phyloP scores from a whole-genome alignment of 2,329 filamentous ascomycete genomes.

The Xylariaceae sp. region DNA sequence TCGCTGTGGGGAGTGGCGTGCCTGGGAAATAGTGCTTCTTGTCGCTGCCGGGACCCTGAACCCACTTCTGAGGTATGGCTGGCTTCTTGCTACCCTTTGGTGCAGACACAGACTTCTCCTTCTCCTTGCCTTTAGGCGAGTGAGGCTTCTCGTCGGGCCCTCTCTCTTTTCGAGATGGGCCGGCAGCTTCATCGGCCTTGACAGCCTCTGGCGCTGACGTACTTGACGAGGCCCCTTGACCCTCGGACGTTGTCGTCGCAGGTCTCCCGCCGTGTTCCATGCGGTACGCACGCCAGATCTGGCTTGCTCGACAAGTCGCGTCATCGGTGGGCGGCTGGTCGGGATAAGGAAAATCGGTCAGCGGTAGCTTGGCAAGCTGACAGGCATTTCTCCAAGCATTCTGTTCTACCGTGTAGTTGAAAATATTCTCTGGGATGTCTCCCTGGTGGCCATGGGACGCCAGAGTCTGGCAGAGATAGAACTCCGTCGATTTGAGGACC shows the following conservation, averaged over 20 bases:
- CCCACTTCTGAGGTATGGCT: no score
- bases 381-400: not conserved
- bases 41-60: no score
- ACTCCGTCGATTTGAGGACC: not conserved
- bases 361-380: not conserved
- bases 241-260: not conserved
- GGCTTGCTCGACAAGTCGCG: not conserved
- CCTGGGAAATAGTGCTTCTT: no score
- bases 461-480: not conserved
- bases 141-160: no score
- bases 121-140: no score
- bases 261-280: not conserved
- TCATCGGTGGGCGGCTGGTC: not conserved
- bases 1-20: no score
- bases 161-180: no score
- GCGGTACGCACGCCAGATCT: not conserved
- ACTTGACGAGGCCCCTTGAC: not conserved
- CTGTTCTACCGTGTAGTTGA: not conserved
- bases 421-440: not conserved
- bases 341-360: not conserved
- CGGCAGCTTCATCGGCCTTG: no score
- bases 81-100: no score
- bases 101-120: no score
- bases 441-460: no score
- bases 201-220: no score